Evolutionary conservation across 139 green algal species (phyloP).

Genomic region (Diplosphaera chodatii): DNA sequence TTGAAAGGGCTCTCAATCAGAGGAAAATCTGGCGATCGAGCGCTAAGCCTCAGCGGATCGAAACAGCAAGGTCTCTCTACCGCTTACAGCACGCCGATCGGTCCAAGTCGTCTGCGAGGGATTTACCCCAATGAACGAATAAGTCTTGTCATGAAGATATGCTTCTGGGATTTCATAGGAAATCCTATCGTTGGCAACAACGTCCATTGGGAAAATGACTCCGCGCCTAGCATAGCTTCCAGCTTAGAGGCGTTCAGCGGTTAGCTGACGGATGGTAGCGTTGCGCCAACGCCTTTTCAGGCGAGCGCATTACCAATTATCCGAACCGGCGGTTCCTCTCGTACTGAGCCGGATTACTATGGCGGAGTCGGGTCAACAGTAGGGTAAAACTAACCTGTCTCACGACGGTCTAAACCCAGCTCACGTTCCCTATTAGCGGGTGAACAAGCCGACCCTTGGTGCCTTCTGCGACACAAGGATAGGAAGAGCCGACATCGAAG

Average conservation of each 20-base stretch:
- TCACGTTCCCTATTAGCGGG: slow-evolving; percentile 73
- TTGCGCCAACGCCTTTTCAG: slow-evolving; percentile 76
- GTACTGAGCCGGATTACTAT: slow-evolving; percentile 89
- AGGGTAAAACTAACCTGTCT: slow-evolving; percentile 66
- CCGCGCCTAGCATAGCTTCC: slow-evolving; percentile 64
- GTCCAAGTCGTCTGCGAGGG: slow-evolving; percentile 81
- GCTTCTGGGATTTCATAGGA: slow-evolving; percentile 49
- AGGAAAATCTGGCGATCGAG: slow-evolving; percentile 48
- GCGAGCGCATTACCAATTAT: slow-evolving; percentile 74
- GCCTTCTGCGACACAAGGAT: slow-evolving; percentile 64
- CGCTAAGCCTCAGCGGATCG: slow-evolving; percentile 80
- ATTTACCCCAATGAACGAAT: slow-evolving; percentile 72
- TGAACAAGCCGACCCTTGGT: slow-evolving; percentile 77
- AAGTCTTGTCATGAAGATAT: slow-evolving; percentile 66
- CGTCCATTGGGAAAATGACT: slow-evolving; percentile 54
- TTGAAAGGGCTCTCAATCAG: background rate
- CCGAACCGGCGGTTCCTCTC: slow-evolving; percentile 85
- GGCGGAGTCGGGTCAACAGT: slow-evolving; percentile 73
- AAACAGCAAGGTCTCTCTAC: slow-evolving; percentile 81
- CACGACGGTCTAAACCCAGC: slow-evolving; percentile 68
- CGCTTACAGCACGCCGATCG: slow-evolving; percentile 79
- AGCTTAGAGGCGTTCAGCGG: slow-evolving; percentile 82
- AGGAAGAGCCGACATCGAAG: slow-evolving; percentile 61
- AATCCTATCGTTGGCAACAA: slow-evolving; percentile 69
- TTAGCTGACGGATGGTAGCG: slow-evolving; percentile 81